Base-by-base conservation (phyloP, 148 eudicot species). In the Amaranthus cruentus region DNA sequence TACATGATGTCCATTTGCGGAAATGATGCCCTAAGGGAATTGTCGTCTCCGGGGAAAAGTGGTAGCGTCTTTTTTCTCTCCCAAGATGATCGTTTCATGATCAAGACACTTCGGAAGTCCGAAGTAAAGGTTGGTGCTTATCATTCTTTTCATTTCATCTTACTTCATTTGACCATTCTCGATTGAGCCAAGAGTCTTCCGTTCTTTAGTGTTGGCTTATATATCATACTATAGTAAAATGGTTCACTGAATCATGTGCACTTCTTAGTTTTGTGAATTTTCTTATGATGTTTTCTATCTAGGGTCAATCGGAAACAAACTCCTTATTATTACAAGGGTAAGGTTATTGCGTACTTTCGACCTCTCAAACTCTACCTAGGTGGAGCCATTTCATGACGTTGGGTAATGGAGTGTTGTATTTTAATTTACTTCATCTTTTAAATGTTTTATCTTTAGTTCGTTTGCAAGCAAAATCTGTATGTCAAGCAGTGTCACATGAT, bases 1-100 rank as follows among this genome's bases (percentile, higher is more conserved):
- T 95, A 95, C 84, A 95, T 95, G 99, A 88, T 95, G 87, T 91
- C 99, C 57, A 90, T 95, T 62, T 95, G 99, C 81, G 99, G 99
- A 73, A 95, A 90, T 81, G 99, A 92, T 81, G 90, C 96, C 54
- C 84, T 95, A 53, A 84, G 99, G 84, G 97, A 95, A 77, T 86
- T 95, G 71, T 95, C 99, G 42, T 95, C 99, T 74, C 96, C 99
- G 12, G 99, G 99, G 49, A 95, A 95, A 82, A 95, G 99, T 70
- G 99, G 99, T 14, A 91, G 99, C 73, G 94, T 92, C 15, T 95
- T 95, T 84, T 95, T 90, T 86, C 81, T 92, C 73, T 91, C 99
- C 53, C 99, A 92, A 85, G 99, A 95, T 83, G 99, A 92, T 76
- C 97, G 91, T 61, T 95, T 95, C 85, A 95, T 95, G 99, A 92